These are phyloP conservation scores for Triticum turgidum DNA, from an alignment of 176 grass and related monocot species.

Conservation along the genomic window DNA sequence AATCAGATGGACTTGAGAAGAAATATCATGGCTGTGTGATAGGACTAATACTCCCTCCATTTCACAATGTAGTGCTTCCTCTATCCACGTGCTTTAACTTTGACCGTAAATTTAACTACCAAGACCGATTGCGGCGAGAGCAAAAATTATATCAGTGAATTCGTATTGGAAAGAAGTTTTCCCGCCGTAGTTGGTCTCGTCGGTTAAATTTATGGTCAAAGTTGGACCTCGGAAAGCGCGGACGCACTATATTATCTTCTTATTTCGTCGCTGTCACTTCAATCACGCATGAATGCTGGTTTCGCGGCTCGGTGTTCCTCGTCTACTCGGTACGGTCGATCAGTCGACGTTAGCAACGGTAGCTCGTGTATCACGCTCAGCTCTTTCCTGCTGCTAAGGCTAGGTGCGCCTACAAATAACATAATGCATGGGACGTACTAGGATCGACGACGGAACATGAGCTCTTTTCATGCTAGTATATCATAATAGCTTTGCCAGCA, in stretches of 20 bases:
- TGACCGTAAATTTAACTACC: too few relatives aligned
- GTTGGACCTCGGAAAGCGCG: too few relatives aligned
- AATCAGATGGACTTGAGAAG: too few relatives aligned
- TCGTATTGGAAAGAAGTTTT: too few relatives aligned
- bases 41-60: neutral
- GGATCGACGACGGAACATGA: neutral
- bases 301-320: neutral
- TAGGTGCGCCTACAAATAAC: constrained; percentile 6
- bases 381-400: neutral
- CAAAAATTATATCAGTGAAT: too few relatives aligned
- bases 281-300: neutral
- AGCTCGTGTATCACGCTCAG: constrained; percentile 25
- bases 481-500: neutral
- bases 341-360: neutral
- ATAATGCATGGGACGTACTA: neutral
- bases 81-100: too few relatives aligned
- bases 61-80: too few relatives aligned
- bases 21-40: neutral
- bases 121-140: too few relatives aligned
- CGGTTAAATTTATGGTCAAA: too few relatives aligned
- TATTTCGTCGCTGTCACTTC: neutral
- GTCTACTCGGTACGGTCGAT: neutral
- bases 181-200: too few relatives aligned
- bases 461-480: neutral
- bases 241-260: neutral